Percentiles rank a stretch among this genome's conserved stretches.
phyloP scores from a whole-genome alignment of 192 early-diverging fungal species.

The Rhizophagus sp. region DNA sequence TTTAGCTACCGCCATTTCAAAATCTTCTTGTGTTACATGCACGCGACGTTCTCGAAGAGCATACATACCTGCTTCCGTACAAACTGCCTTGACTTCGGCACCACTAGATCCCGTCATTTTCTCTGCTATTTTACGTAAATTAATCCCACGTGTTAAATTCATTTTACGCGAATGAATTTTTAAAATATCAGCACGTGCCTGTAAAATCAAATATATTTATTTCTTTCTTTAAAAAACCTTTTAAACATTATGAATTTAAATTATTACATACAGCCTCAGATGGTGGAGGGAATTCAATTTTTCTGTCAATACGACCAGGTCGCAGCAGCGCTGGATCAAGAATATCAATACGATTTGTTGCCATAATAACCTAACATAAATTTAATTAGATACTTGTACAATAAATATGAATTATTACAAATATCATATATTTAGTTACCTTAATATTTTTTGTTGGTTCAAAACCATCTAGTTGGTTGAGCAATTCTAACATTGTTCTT shows the following conservation, averaged over 20 bases:
- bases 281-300: constrained; percentile 91
- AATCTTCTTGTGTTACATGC: constrained; percentile 99
- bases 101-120: constrained; percentile 85
- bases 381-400: background rate
- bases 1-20: constrained; percentile 99
- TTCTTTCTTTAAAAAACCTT: background rate
- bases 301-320: constrained; percentile 88
- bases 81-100: constrained; percentile 87
- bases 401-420: background rate
- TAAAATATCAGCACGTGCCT: constrained; percentile 82
- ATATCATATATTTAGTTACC: constrained; percentile 36
- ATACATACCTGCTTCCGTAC: constrained; percentile 90
- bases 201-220: background rate
- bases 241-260: background rate
- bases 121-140: constrained; percentile 87
- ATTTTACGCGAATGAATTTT: constrained; percentile 92
- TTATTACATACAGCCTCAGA: constrained; percentile 60
- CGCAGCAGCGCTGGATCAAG: constrained; percentile 84
- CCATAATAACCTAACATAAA: constrained; percentile 71
- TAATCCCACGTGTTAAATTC: constrained; percentile 90
- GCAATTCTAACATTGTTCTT: constrained; percentile 86
- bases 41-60: constrained; percentile 93
- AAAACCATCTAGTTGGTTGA: constrained; percentile 90
- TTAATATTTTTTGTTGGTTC: constrained; percentile 92
- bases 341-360: constrained; percentile 91